Evolutionary conservation across 1,139 yeast genomes (phyloP).

Genomic region (Cylindricascospora bacillispora): DNA sequence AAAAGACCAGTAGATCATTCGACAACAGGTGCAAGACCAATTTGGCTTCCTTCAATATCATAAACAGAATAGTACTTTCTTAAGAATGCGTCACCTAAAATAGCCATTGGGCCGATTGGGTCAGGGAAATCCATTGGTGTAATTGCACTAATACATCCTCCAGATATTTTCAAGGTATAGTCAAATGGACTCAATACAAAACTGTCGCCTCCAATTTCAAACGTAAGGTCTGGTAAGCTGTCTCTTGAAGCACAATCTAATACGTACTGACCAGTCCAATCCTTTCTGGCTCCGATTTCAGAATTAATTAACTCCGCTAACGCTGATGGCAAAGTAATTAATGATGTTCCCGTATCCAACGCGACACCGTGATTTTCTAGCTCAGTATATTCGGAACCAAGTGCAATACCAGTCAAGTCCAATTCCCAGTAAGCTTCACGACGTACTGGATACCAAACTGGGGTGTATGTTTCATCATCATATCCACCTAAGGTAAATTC

Average conservation of each 20-base stretch:
- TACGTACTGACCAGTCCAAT: slow-evolving; percentile 95
- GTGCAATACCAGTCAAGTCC: slow-evolving; percentile 72
- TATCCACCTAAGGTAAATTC: slow-evolving; percentile 91
- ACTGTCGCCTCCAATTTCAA: slow-evolving; percentile 79
- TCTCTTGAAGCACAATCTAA: slow-evolving; percentile 80
- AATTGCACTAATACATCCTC: slow-evolving; percentile 90
- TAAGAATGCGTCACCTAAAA: slow-evolving; percentile 93
- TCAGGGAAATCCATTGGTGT: slow-evolving; percentile 96
- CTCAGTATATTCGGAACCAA: slow-evolving; percentile 78
- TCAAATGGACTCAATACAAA: slow-evolving; percentile 81
- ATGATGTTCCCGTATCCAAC: slow-evolving; percentile 95
- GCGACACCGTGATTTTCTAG: slow-evolving; percentile 86
- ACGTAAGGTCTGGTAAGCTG: slow-evolving; percentile 77
- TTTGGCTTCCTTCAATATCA: slow-evolving; percentile 80
- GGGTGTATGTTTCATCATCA: slow-evolving; percentile 60
- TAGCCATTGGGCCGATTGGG: slow-evolving; percentile 92
- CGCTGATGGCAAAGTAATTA: slow-evolving; percentile 86
- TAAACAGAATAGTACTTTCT: slow-evolving; percentile 89
- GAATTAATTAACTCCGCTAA: slow-evolving; percentile 90
- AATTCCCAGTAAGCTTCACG: slow-evolving; percentile 99
- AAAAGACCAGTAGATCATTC: neutral
- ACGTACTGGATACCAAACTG: slow-evolving; percentile 94
- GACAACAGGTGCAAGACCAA: slow-evolving; percentile 76
- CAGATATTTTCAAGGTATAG: slow-evolving; percentile 85
- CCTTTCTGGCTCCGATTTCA: slow-evolving; percentile 92